Evolutionary conservation across 2,329 filamentous ascomycete genomes (phyloP).

Genomic region (Lachnellula hyalina): DNA sequence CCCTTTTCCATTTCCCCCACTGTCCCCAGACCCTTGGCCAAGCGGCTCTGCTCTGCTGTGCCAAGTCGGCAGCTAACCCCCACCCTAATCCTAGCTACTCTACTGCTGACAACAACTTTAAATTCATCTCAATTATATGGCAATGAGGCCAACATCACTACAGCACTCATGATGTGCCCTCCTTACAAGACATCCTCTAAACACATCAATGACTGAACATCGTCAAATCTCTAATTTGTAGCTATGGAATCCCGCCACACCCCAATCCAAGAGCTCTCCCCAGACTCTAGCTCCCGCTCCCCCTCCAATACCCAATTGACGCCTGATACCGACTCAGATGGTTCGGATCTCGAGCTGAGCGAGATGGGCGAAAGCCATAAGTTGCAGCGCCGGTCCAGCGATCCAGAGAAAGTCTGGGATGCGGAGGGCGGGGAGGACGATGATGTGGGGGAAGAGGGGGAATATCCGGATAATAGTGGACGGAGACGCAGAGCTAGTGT

Average conservation of each 20-base stretch:
- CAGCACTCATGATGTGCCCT: background rate
- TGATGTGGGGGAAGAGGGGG: constrained; percentile 13
- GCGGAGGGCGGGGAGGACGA: constrained; percentile 10
- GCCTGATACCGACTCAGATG: constrained; percentile 25
- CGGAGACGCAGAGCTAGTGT: constrained; percentile 23
- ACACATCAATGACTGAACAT: background rate
- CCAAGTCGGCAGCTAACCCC: background rate
- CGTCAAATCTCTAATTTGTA: background rate
- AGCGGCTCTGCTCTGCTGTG: background rate
- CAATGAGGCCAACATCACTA: background rate
- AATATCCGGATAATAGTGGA: constrained; percentile 2
- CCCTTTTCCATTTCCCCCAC: background rate
- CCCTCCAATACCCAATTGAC: constrained; percentile 19
- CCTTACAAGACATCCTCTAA: background rate
- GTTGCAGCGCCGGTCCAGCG: constrained; percentile 8
- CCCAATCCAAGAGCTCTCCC: constrained; percentile 12
- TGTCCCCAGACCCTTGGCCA: too few species aligned
- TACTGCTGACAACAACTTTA: background rate
- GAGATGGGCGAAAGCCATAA: constrained; percentile 20
- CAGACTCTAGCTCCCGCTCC: constrained; percentile 16
- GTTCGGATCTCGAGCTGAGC: constrained; percentile 20
- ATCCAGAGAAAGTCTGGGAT: constrained; percentile 10
- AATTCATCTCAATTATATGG: too few species aligned
- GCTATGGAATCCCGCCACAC: constrained; percentile 11
- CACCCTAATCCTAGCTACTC: background rate